phyloP scores from a whole-genome alignment of 179 eudicot species.

The Beta corolliflora region DNA sequence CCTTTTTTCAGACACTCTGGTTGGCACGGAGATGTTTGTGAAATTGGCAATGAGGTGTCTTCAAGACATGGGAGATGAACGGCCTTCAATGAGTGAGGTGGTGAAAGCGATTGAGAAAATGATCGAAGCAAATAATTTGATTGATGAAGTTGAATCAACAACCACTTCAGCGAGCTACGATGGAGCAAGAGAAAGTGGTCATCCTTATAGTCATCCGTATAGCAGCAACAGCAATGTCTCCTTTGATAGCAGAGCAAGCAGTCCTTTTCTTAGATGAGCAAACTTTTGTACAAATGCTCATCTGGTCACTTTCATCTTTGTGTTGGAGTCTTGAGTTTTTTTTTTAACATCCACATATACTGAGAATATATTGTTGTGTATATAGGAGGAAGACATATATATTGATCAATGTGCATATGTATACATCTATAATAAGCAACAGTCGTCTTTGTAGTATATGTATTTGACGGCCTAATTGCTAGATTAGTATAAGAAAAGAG shows the following conservation, averaged over 20 bases:
- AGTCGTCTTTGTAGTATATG: not conserved
- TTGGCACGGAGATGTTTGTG: slow-evolving; percentile 46
- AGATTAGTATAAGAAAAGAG: too few species aligned
- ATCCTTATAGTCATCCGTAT: not conserved
- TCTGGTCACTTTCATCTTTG: not conserved
- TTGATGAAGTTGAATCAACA: slow-evolving; percentile 31
- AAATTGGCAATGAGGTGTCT: slow-evolving; percentile 54
- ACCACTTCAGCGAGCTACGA: slow-evolving; percentile 27
- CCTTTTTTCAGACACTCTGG: slow-evolving; percentile 28
- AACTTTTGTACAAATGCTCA: not conserved
- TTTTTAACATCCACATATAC: not conserved
- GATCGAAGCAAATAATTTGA: slow-evolving; percentile 29
- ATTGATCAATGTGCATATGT: not conserved
- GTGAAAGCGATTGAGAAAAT: slow-evolving; percentile 47
- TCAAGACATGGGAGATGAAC: slow-evolving; percentile 40
- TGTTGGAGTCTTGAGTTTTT: not conserved
- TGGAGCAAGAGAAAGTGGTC: slow-evolving; percentile 19
- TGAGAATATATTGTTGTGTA: not conserved
- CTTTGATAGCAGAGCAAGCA: slow-evolving; percentile 24
- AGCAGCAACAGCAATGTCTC: slow-evolving; percentile 32
- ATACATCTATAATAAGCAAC: not conserved
- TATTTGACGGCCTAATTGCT: too few species aligned
- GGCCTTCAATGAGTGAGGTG: slow-evolving; percentile 56
- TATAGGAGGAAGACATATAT: not conserved
- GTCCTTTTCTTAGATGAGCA: slow-evolving; percentile 30